Evolutionary conservation across 2,329 filamentous ascomycete species (phyloP), one percentile per base, ranked within the genome.

Genomic region (Sclerotinia nivalis): DNA sequence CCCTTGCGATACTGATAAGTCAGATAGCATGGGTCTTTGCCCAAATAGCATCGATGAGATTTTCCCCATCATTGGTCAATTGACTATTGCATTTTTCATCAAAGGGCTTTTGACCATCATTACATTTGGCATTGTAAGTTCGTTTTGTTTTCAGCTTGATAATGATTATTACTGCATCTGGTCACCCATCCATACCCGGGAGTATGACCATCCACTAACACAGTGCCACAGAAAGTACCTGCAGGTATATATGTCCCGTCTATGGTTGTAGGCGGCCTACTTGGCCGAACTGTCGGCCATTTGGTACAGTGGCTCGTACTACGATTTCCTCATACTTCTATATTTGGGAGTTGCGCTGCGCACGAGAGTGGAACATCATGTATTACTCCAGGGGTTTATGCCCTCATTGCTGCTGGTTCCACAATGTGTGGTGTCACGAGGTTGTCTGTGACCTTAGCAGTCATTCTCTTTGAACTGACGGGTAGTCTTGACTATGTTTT

Each of bases 401-500:
- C 93, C 1, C 86, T 99, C 71, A 93, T 97, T 70, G 95, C 94
- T 22, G 96, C 96, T 56, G 96, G 96, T 22, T 93, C 96, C 1
- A 97, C 95, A 45, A 98, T 99, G 96, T 98, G 95, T 74, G 96
- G 96, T 64, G 96, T 98, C 2, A 99, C 96, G 1, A 88, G 96
- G 64, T 82, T 99, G 1, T 97, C 94, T 0, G 93, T 99, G 31
- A 98, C 96, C 0, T 84, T 99, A 12, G 94, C 93, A 0, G 93
- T 98, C 77, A 98, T 99, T 71, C 83, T 98, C 0, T 98, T 99
- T 75, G 96, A 99, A 80, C 84, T 99, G 49, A 99, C 96, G 0
- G 96, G 96, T 69, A 97, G 93, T 78, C 84, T 98, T 62, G 93
- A 98, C 79, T 96, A 98, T 76, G 96, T 99, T 4, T 83, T 99